A percentile compares a stretch with the other conserved stretches of the same genome.
Conservation (phyloP, 805 yeast genomes). For the Lipomyces yamanashiensis region DNA sequence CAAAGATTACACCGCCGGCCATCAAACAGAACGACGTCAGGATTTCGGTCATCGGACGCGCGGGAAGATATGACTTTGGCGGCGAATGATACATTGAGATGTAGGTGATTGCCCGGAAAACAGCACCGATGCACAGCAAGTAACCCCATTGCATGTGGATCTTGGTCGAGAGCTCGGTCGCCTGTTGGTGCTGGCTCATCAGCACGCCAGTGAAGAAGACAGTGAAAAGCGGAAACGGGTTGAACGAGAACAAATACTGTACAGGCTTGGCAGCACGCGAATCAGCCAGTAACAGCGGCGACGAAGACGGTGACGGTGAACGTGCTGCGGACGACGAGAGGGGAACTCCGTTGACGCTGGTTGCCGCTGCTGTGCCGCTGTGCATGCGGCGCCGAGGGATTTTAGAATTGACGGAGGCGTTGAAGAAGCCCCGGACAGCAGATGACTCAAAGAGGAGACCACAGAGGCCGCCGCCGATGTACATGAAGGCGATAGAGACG, state of each 20-base stretch:
- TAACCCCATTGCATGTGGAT: constrained; percentile 95
- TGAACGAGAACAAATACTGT: constrained; percentile 64
- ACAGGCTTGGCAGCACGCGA: constrained; percentile 28
- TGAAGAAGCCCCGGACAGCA: constrained; percentile 40
- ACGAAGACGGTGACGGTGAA: background rate
- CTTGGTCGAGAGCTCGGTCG: constrained; percentile 72
- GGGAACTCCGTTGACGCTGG: too few species aligned
- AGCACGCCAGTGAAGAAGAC: constrained; percentile 95
- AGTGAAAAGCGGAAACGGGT: constrained; percentile 92
- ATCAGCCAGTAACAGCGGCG: constrained; percentile 8
- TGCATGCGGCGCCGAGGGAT: constrained; percentile 10
- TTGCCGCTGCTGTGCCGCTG: constrained; percentile 1
- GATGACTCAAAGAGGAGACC: constrained; percentile 80
- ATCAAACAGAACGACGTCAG: constrained; percentile 77
- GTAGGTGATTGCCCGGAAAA: constrained; percentile 71
- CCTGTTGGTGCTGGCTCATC: constrained; percentile 94
- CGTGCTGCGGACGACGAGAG: too few species aligned
- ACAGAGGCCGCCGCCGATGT: constrained; percentile 88
- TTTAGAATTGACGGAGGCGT: constrained; percentile 19
- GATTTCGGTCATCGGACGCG: constrained; percentile 86
- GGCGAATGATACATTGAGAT: constrained; percentile 54
- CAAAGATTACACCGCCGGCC: constrained; percentile 88
- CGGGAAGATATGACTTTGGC: constrained; percentile 50
- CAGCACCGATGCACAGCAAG: constrained; percentile 78
- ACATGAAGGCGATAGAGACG: constrained; percentile 88